Base-by-base conservation (phyloP, 2,329 filamentous ascomycete genomes). In the Shiraia sp. region DNA sequence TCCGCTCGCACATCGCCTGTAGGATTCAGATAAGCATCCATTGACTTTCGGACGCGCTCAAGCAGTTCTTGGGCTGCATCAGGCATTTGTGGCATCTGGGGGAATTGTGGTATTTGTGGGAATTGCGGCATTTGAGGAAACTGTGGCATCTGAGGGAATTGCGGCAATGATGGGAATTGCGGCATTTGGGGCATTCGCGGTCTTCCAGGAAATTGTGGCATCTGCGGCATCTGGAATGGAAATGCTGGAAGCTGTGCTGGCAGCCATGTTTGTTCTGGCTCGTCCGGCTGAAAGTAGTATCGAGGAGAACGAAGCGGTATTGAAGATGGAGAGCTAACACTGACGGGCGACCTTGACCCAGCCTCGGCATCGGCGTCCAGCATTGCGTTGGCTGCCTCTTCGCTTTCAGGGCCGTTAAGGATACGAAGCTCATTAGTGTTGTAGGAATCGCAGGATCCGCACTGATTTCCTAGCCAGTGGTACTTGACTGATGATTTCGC, bases 391-490 rank as follows among this genome's bases (percentile, higher is more conserved):
- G 65, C 65, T 17, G 57, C 49, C 34, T 66, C 47, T 42, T 69
- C 62, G 45, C 65, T 66, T 29, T 70, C 62, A 10, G 64, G 63
- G 2, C 62, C 68, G 23, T 70, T 72, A 10, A 75, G 57, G 0
- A 75, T 70, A 0, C 72, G 70, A 37, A 76, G 63, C 47, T 77
- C 75, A 35, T 73, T 75, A 8, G 75, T 78, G 46, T 78, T 78
- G 66, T 77, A 78, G 13, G 74, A 74, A 43, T 77, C 75, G 57
- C 75, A 84, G 57, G 78, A 70, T 33, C 75, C 84, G 65, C 93
- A 99, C 69, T 95, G 96, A 32, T 96, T 76, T 0, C 93, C 93
- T 4, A 97, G 76, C 90, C 93, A 99, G 70, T 99, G 93, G 65
- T 95, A 99, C 22, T 81, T 80, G 15, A 93, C 90, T 15, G 87